phyloP scores from a whole-genome alignment of 2,329 filamentous ascomycete species.

The Colletotrichum spinosum region DNA sequence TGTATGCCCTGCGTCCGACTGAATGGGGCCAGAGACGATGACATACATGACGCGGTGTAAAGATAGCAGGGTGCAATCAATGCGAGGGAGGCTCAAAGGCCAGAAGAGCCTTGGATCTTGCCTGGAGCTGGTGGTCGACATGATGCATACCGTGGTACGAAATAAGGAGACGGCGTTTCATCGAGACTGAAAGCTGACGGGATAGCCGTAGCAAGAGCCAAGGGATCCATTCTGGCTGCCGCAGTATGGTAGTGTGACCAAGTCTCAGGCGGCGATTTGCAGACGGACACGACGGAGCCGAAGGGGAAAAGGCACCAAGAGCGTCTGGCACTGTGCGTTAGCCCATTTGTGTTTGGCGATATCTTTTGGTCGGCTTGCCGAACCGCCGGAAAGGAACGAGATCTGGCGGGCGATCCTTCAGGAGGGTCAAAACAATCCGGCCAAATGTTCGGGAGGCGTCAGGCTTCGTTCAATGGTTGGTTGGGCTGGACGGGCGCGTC shows the following conservation, averaged over 20 bases:
- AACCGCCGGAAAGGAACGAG: conserved; percentile 3
- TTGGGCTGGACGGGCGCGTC: conserved; percentile 29
- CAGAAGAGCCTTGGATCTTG: conserved; percentile 9
- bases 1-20: not conserved
- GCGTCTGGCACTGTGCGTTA: too few relatives aligned
- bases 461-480: conserved; percentile 32
- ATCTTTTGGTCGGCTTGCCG: conserved; percentile 1
- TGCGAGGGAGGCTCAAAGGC: conserved; percentile 18
- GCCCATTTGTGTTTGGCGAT: not conserved
- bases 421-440: conserved; percentile 26
- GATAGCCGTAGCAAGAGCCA: conserved; percentile 14
- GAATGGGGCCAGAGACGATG: conserved; percentile 4
- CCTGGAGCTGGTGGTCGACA: conserved; percentile 11
- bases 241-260: not conserved
- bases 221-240: conserved; percentile 28
- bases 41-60: conserved; percentile 1
- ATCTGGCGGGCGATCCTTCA: conserved; percentile 20
- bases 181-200: conserved; percentile 32
- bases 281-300: too few relatives aligned
- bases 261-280: too few relatives aligned
- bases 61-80: conserved; percentile 10
- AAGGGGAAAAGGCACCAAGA: too few relatives aligned
- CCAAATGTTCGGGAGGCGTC: conserved; percentile 19
- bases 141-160: conserved; percentile 31
- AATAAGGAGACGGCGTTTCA: conserved; percentile 27